Base-by-base conservation (phyloP, 2,329 filamentous ascomycete species). In the Capronia americana region DNA sequence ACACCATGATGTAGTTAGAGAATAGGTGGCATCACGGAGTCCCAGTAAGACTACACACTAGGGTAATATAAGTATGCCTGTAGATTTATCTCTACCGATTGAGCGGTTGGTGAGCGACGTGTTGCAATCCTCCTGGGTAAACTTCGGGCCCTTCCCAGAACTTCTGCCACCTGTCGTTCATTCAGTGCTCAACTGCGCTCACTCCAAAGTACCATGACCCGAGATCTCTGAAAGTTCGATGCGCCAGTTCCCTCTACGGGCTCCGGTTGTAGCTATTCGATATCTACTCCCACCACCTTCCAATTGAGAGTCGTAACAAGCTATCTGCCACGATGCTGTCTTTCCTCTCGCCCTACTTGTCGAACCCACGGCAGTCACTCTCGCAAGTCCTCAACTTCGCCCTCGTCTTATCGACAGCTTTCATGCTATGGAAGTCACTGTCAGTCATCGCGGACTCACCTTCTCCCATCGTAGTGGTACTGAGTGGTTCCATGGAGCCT, bases 371-470 rank as follows among this genome's bases (percentile, higher is more conserved):
- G 79, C 92, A 96, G 78, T 85, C 91, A 62, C 88, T 92, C 74
- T 85, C 88, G 57, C 92, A 96, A 83, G 79, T 94, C 72, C 87
- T 97, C 76, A 96, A 96, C 81, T 97, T 97, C 78, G 92, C 89
- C 64, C 87, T 97, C 70, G 92, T 97, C 69, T 87, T 97, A 58
- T 93, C 90, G 10, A 95, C 92, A 1, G 93, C 93, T 0, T 97
- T 97, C 77, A 97, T 97, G 93, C 88, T 96, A 82, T 92, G 90
- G 93, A 97, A 97, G 79, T 92, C 91, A 10, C 87, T 97, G 66
- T 93, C 90, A 8, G 87, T 97, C 32, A 81, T 87, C 70, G 88
- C 90, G 65, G 89, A 95, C 75, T 91, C 89, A 5, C 87, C 89
- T 12, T 90, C 87, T 10, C 87, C 87, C 1, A 89, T 89, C 70